phyloP scores from a whole-genome alignment of 441 rosid species.

The Euphorbia corollata region DNA sequence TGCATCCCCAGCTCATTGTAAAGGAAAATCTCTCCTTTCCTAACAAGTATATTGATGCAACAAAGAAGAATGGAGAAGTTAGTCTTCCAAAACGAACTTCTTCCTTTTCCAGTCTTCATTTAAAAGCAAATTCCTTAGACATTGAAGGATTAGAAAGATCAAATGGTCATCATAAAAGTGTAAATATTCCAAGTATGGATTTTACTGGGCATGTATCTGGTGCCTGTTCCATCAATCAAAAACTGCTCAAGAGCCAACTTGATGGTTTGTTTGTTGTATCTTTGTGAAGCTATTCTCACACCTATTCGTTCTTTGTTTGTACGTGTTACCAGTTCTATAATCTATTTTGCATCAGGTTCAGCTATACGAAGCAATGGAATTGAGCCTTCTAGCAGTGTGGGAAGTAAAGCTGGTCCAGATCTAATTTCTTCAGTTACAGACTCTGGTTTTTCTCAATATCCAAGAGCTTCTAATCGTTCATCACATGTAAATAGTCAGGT shows the following conservation, averaged over 20 bases:
- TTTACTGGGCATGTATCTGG: conserved; percentile 31
- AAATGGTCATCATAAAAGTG: conserved; percentile 35
- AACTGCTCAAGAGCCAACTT: conserved; percentile 38
- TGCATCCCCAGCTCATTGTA: conserved; percentile 45
- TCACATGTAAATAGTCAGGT: conserved; percentile 27
- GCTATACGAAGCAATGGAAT: conserved; percentile 39
- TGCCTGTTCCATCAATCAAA: conserved; percentile 44
- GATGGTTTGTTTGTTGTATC: conserved; percentile 38
- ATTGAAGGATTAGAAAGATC: conserved; percentile 45
- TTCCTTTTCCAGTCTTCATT: conserved; percentile 63
- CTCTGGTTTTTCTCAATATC: conserved; percentile 44
- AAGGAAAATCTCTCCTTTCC: conserved; percentile 40
- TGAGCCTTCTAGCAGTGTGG: conserved; percentile 34
- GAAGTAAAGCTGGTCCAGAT: conserved; percentile 44
- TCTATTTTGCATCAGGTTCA: conserved; percentile 33
- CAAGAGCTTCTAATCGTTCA: conserved; percentile 36
- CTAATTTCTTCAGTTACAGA: conserved; percentile 31
- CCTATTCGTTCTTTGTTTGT: neutral
- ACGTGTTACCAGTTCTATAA: conserved; percentile 14
- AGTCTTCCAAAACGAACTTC: conserved; percentile 58
- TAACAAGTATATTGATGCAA: conserved; percentile 36
- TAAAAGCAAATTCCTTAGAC: conserved; percentile 42
- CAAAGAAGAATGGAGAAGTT: conserved; percentile 41
- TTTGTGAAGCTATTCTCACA: conserved; percentile 9
- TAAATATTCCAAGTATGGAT: conserved; percentile 38